Percentiles rank a stretch among this genome's conserved stretches.
These are phyloP conservation scores for Penicillium fuscoglaucum DNA, from an alignment of 2,329 filamentous ascomycete species.

Conservation along the genomic window DNA sequence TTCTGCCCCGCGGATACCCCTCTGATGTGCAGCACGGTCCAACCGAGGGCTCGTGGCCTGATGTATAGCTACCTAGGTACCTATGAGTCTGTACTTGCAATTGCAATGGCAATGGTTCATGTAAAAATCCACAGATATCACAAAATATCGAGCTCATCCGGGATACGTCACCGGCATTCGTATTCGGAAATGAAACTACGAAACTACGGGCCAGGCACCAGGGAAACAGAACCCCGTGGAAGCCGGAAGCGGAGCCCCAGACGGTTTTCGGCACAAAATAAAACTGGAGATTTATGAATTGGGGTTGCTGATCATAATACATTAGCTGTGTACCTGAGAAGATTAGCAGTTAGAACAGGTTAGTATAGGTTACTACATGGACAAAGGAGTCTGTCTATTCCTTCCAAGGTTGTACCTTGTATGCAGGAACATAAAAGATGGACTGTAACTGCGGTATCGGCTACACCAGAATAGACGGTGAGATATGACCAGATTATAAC, in stretches of 20 bases:
- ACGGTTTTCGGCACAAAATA: neutral
- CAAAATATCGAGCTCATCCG: neutral
- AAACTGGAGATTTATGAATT: neutral
- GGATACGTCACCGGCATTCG: neutral
- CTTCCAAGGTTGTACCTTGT: neutral
- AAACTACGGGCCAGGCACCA: neutral
- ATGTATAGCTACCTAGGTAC: no score
- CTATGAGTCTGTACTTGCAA: no score
- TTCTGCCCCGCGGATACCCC: constrained; percentile 1
- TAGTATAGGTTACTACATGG: no score
- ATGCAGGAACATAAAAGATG: neutral
- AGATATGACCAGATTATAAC: neutral
- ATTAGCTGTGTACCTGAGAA: neutral
- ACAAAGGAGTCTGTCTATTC: neutral
- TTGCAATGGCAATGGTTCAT: no score
- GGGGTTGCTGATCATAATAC: neutral
- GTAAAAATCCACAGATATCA: neutral
- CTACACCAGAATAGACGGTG: constrained; percentile 3
- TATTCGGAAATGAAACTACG: neutral
- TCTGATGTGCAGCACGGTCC: constrained; percentile 5
- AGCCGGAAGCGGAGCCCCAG: constrained; percentile 5
- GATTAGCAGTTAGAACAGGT: neutral
- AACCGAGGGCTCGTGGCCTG: neutral
- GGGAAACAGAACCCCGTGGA: neutral
- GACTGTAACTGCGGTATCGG: neutral